Evolutionary conservation across 108 stramenopile species (phyloP), one percentile per base, ranked within the genome.

Genomic region (Parmales sp.): DNA sequence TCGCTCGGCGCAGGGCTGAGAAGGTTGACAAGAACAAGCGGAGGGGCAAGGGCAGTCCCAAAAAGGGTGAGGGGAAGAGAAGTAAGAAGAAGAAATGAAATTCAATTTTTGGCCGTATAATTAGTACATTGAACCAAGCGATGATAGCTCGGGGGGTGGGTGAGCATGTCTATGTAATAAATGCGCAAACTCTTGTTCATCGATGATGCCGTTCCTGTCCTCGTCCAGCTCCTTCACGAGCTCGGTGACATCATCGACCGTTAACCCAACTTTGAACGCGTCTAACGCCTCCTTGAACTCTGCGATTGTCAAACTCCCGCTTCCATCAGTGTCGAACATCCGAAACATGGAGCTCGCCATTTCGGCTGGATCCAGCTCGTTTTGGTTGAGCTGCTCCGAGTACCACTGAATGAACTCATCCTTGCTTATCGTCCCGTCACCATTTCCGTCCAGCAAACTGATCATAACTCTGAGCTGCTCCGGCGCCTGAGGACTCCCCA

Each of bases 211-310:
- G 67, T 68, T 66, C 45, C 60, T 43, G 65, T 80, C 69, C 29
- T 73, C 54, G 65, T 84, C 83, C 18, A 84, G 63, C 65, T 84
- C 83, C 48, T 79, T 72, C 8, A 81, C 70, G 13, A 84, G 28
- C 6, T 48, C 72, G 2, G 78, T 72, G 38, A 81, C 37, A 38
- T 84, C 83, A 45, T 84, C 77, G 4, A 77, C 66, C 6, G 72
- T 41, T 22, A 78, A 67, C 0, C 73, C 74, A 26, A 74, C 39
- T 26, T 81, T 66, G 46, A 83, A 72, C 28, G 79, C 71, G 39
- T 76, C 77, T 1, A 83, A 63, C 18, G 39, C 70, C 0, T 20
- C 43, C 51, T 80, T 80, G 74, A 83, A 83, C 69, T 83, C 82
- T 7, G 37, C 43, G 20, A 80, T 50, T n/a, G 82, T 71, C 8